Conservation (phyloP, 139 green algal species). For the Asterochloris erici region DNA sequence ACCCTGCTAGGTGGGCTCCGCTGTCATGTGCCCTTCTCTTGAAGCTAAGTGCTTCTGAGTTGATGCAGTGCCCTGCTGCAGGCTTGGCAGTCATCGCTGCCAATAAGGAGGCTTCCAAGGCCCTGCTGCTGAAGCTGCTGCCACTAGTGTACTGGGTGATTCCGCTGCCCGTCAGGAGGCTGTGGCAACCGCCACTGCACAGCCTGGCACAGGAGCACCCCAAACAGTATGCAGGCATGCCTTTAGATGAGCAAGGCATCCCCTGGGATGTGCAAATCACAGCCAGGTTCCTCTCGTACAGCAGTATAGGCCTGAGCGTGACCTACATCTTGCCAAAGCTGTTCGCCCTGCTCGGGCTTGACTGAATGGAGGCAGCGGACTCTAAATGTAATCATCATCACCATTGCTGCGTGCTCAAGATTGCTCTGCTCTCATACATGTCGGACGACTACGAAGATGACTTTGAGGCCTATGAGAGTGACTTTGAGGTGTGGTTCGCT, state of each 20-base stretch:
- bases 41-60: background rate
- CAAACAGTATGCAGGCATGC: slow-evolving; percentile 14
- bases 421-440: too few species aligned
- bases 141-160: slow-evolving; percentile 35
- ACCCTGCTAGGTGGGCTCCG: background rate
- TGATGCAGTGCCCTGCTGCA: background rate
- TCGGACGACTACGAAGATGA: too few species aligned
- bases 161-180: slow-evolving; percentile 27
- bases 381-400: too few species aligned
- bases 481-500: too few species aligned
- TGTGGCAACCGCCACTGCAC: slow-evolving; percentile 49
- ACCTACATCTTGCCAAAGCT: slow-evolving; percentile 16
- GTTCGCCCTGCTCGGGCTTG: slow-evolving; percentile 16
- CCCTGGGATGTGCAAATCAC: slow-evolving; percentile 42
- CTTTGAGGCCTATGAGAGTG: too few species aligned
- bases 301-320: slow-evolving; percentile 32
- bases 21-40: background rate
- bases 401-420: too few species aligned
- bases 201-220: background rate
- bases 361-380: too few species aligned
- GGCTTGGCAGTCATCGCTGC: slow-evolving; percentile 24
- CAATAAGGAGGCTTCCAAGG: slow-evolving; percentile 21
- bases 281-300: slow-evolving; percentile 40
- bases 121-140: slow-evolving; percentile 12
- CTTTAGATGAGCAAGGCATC: slow-evolving; percentile 16